Conservation (phyloP, 78 protist species). For the Guillardia theta region DNA sequence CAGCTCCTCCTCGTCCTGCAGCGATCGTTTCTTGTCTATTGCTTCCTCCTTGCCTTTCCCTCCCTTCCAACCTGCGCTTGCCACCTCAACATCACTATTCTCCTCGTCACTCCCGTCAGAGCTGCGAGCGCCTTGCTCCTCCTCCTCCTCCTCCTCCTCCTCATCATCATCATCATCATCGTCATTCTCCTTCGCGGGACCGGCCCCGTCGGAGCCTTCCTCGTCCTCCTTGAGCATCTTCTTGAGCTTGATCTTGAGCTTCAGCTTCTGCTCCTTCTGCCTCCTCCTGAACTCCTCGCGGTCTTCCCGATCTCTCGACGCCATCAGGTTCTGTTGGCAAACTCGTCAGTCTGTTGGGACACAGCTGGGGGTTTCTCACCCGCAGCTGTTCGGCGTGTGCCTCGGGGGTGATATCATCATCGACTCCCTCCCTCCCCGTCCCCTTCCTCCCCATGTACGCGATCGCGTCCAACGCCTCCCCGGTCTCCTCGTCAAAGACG, state of each 20-base stretch:
- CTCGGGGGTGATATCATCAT: background rate
- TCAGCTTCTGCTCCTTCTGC: background rate
- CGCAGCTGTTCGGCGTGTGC: background rate
- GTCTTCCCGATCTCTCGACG: background rate
- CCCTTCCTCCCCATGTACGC: background rate
- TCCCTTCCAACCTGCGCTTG: background rate
- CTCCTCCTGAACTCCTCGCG: background rate
- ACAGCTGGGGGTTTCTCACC: background rate
- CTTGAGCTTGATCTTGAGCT: background rate
- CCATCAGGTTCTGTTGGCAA: background rate
- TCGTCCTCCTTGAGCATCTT: background rate
- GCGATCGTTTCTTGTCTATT: no score
- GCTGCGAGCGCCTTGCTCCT: background rate
- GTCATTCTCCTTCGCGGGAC: background rate
- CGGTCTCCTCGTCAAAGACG: constrained; percentile 24
- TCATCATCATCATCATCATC: background rate
- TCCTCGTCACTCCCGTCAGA: background rate
- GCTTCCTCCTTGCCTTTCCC: background rate
- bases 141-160: background rate
- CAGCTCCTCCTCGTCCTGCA: background rate
- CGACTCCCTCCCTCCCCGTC: background rate
- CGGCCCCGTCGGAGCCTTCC: background rate
- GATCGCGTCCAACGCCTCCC: background rate
- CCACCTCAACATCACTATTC: background rate
- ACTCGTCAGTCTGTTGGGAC: background rate